Base-by-base conservation (phyloP, 805 yeast genomes). In the Spathaspora sp. region DNA sequence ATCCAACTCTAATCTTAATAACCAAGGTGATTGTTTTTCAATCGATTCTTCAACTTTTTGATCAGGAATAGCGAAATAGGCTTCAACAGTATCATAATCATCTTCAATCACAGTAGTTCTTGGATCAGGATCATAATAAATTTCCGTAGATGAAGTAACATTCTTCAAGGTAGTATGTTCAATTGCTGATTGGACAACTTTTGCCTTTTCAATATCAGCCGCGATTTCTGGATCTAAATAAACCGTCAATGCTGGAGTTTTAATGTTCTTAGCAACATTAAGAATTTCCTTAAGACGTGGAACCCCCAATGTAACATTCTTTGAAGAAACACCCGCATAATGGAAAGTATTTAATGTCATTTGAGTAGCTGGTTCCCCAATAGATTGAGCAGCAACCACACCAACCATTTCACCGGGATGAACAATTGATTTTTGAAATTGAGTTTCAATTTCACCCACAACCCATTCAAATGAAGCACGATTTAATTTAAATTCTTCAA, bases 391-490 rank as follows among this genome's bases (percentile, higher is more conserved):
- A 49, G 97, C 97, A 64, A 92, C 81, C 49, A 92, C 96, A 77
- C 97, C 97, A 52, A 92, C 97, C 97, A 92, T 92, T 68, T 92
- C 97, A 79, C 97, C 97, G 3, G 98, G 97, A 56, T 92, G 93
- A 44, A 91, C 97, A 67, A 89, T 77, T 8, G 97, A 84, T 69
- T 86, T 88, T 58, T 90, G 90, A 75, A 93, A 94, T 69, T 92
- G 97, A 31, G 94, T 82, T 66, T 92, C 97, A 57, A 94, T 82
- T 66, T 93, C 96, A 66, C 97, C 97, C 54, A 91, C 59, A 46
- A 90, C 96, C 99, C 99, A 94, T 58, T 92, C 91, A 65, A 94
- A 94, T 0, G 99, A 94, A 54, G 82, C 83, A 61, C 82, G 83
- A 61, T 84, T 89, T 61, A 94, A 75, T 60, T 90, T 83, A 71